Base-by-base conservation (phyloP, 495 filamentous ascomycete species). In the Sporormia fimetaria region DNA sequence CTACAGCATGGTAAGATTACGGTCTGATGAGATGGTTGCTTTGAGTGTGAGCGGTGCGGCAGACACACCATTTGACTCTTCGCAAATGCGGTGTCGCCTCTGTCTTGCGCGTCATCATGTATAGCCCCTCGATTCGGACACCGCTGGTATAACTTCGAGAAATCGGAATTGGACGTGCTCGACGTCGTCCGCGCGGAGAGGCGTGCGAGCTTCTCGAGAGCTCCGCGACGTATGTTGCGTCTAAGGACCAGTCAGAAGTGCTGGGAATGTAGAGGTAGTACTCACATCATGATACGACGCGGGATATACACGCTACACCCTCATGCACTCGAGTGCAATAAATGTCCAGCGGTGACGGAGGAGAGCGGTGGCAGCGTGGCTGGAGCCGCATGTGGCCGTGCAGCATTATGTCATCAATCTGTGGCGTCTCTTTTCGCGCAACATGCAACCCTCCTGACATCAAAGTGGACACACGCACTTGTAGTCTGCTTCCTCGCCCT, bases 191-290 rank as follows among this genome's bases (percentile, higher is more conserved):
- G 52, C 15, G 58, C 57, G 1, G 60, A 65, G 30, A 65, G 55
- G 4, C 44, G 37, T 15, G 62, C 62, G 21, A 65, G 59, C 51
- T 61, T 63, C 49, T 61, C 49, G 28, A 65, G 47, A 11, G 62
- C 62, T 28, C 59, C 42, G 31, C 62, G 55, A 21, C 62, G 42
- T 23, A 59, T 44, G 17, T 16, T 49, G 39, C 46, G 46, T 21
- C 46, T 49, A 17, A 8, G 32, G 15, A 16, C 24, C 15, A 34
- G 4, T 17, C 6, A n/a, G 29, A 32, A 15, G 6, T 7, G 29
- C 12, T 9, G 3, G n/a, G 11, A 15, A n/a, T n/a, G n/a, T n/a
- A n/a, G n/a, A n/a, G n/a, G n/a, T n/a, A n/a, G n/a, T n/a, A n/a
- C n/a, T n/a, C n/a, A n/a, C n/a, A n/a, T n/a, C n/a, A n/a, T n/a